Evolutionary conservation across 129 eudicot genomes (phyloP).

Genomic region (Rutidosis leptorrhynchoides): DNA sequence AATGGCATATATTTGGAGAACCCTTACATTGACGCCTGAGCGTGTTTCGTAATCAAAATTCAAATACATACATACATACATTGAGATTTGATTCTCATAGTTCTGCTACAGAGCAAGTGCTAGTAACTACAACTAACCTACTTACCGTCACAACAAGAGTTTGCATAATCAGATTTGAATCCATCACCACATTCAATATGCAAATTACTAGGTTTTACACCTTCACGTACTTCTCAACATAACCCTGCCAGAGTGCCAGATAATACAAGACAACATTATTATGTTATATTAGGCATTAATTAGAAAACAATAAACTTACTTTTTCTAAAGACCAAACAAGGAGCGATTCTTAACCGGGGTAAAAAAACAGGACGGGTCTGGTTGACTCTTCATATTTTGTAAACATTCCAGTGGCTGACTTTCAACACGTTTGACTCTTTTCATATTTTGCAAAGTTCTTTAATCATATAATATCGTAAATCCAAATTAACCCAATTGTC

Average conservation of each 20-base stretch:
- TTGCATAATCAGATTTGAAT: conserved; percentile 14
- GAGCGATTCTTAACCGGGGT: not conserved
- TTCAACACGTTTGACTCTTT: not conserved
- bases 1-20: conserved; percentile 37
- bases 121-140: not conserved
- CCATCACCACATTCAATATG: not conserved
- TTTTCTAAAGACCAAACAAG: not conserved
- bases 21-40: conserved; percentile 25
- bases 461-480: not conserved
- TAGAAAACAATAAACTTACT: not conserved
- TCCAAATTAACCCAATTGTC: not conserved
- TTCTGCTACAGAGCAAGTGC: conserved; percentile 25
- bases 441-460: not conserved
- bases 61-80: conserved; percentile 16
- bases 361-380: not conserved
- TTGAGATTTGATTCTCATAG: conserved; percentile 16
- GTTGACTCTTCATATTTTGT: conserved; percentile 4
- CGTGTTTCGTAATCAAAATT: conserved; percentile 19
- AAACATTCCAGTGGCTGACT: not conserved
- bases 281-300: not conserved
- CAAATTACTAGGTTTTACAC: conserved; percentile 29
- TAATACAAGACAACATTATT: conserved; percentile 1
- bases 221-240: conserved; percentile 90
- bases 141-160: conserved; percentile 23
- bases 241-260: conserved; percentile 87